Evolutionary conservation across 768 basidiomycete species (phyloP), one percentile per base, ranked within the genome.

Genomic region (Leccinum subtestaceum): DNA sequence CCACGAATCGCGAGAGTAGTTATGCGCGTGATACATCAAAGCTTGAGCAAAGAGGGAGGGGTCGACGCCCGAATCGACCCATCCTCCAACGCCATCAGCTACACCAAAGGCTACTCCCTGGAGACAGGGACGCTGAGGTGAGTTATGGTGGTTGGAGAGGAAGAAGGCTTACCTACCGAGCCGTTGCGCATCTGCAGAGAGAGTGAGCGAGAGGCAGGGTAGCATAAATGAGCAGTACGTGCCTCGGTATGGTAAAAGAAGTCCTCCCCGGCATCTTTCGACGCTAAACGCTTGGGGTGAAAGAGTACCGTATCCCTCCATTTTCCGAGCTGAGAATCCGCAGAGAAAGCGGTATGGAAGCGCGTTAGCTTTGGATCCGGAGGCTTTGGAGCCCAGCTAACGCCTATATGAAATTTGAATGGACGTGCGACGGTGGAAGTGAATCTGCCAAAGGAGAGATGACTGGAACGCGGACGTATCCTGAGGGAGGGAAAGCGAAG

Each of bases 71-170:
- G 84, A 82, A 38, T 87, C 84, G 51, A 84, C 81, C 95, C 95
- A 98, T 19, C 95, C 94, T 2, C 94, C 94, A 4, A 97, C 94
- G 19, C 95, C 95, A 65, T 98, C 95, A 40, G 94, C 91, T 5
- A 97, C 84, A 38, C 92, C 93, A 55, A 97, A 79, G 2, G 89
- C 83, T 29, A 91, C 70, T 23, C 90, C 89, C 89, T 92, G 31
- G n/a, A 23, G 0, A 49, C 23, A 15, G 21, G 36, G 29, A 48
- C 19, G 63, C 46, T 68, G 72, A 52, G 74, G 62, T 58, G 62
- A 63, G 63, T 67, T 58, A 46, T 63, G 66, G 58, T 64, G 58
- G 53, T 21, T n/a, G 19, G 43, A 19, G 45, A 40, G 4, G 12
- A 29, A 52, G 21, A 0, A 49, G 40, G 53, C 71, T 65, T 66